phyloP scores from a whole-genome alignment of 1,284 basidiomycete species.

The Phenoliferia sp. region DNA sequence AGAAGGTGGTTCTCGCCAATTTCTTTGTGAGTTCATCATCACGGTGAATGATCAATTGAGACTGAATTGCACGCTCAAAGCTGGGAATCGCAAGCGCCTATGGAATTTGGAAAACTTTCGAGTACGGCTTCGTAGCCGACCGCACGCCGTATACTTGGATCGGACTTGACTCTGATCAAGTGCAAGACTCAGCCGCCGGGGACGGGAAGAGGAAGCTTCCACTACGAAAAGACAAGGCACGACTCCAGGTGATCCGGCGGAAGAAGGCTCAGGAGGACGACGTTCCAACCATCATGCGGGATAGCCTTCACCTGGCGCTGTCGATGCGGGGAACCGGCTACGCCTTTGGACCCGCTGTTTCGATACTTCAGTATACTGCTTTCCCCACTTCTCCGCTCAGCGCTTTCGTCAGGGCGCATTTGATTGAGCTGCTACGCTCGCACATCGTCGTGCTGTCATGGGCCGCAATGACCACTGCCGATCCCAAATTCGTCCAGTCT shows the following conservation, averaged over 20 bases:
- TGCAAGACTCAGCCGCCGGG: background rate
- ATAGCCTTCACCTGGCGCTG: constrained; percentile 15
- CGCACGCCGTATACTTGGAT: constrained; percentile 26
- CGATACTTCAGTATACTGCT: background rate
- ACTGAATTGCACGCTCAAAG: too few relatives aligned
- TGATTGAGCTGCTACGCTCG: constrained; percentile 15
- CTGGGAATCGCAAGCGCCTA: constrained; percentile 7
- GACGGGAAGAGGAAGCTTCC: background rate
- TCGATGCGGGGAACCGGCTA: constrained; percentile 29
- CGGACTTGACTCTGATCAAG: constrained; percentile 12
- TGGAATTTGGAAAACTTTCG: constrained; percentile 23
- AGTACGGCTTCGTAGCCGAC: constrained; percentile 24
- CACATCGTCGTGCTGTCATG: constrained; percentile 16
- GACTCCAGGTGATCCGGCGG: constrained; percentile 8
- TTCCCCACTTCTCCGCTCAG: constrained; percentile 5
- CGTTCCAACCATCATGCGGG: constrained; percentile 10
- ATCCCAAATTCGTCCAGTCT: constrained; percentile 1
- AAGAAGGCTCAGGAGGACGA: constrained; percentile 9
- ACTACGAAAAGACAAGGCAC: background rate
- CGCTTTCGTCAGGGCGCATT: constrained; percentile 10
- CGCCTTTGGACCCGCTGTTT: constrained; percentile 17
- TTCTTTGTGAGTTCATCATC: too few relatives aligned
- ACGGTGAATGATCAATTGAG: too few relatives aligned
- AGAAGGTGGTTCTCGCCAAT: too few relatives aligned
- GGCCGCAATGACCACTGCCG: constrained; percentile 16